These are phyloP conservation scores for Fusarium setosum DNA, from an alignment of 2,329 filamentous ascomycete genomes.

Conservation along the genomic window DNA sequence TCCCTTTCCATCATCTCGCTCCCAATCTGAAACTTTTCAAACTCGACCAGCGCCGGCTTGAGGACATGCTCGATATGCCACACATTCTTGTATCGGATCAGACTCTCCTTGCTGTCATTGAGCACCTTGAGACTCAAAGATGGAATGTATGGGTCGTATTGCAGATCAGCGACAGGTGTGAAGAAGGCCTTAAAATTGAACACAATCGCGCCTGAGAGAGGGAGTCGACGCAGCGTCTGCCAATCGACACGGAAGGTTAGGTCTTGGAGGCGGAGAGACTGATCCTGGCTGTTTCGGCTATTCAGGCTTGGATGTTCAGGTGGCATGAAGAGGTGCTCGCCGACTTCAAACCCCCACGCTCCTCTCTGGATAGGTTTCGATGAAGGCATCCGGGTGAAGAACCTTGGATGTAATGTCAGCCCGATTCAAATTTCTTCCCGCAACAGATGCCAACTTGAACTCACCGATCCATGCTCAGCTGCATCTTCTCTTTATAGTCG, in stretches of 20 bases:
- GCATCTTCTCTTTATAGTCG: constrained; percentile 88
- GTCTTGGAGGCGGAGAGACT: constrained; percentile 65
- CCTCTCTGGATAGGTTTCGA: constrained; percentile 83
- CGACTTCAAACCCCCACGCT: constrained; percentile 84
- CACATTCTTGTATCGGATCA: constrained; percentile 82
- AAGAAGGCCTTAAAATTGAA: constrained; percentile 94
- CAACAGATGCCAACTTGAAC: constrained; percentile 41
- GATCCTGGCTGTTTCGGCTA: constrained; percentile 67
- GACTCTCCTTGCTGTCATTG: constrained; percentile 60
- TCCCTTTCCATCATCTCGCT: constrained; percentile 66
- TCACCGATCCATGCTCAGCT: constrained; percentile 84
- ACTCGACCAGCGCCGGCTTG: constrained; percentile 71
- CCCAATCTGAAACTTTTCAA: constrained; percentile 72
- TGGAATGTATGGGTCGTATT: constrained; percentile 78
- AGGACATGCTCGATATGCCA: constrained; percentile 82
- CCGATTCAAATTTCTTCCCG: too few species aligned
- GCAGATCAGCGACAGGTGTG: constrained; percentile 76
- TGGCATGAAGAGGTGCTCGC: constrained; percentile 79
- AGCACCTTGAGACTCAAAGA: constrained; percentile 45
- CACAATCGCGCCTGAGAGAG: constrained; percentile 77
- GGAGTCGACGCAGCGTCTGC: constrained; percentile 84
- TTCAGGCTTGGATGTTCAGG: constrained; percentile 72
- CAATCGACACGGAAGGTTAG: constrained; percentile 83
- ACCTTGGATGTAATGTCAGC: constrained; percentile 57
- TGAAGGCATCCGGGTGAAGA: constrained; percentile 80